These are phyloP conservation scores for Cyberlindnera xylosilytica DNA, from an alignment of 805 yeast genomes.

Conservation along the genomic window DNA sequence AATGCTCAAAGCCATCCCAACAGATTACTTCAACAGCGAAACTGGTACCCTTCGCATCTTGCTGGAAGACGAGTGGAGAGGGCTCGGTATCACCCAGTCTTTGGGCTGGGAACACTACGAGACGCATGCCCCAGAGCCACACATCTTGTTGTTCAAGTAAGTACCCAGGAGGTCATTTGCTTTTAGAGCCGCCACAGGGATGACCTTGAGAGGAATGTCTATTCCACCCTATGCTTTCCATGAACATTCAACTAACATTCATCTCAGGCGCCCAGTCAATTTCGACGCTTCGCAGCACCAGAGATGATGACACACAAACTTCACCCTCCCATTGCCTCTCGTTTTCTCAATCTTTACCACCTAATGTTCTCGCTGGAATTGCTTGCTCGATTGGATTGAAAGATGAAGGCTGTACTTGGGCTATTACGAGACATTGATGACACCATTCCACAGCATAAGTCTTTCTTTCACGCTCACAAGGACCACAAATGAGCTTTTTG, in stretches of 20 bases:
- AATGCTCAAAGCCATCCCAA: slow-evolving; percentile 90
- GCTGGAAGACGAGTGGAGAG: slow-evolving; percentile 97
- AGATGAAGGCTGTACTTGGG: background rate
- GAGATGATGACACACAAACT: too few species aligned
- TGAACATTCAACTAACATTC: too few species aligned
- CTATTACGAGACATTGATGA: background rate
- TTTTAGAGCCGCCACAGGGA: too few species aligned
- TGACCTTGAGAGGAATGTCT: too few species aligned
- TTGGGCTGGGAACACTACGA: slow-evolving; percentile 98
- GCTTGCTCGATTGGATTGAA: too few species aligned
- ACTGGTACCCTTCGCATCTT: slow-evolving; percentile 91
- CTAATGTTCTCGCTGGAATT: too few species aligned
- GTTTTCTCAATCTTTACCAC: too few species aligned
- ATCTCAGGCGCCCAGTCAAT: slow-evolving; percentile 51
- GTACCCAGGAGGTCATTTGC: too few species aligned
- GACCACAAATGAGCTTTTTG: background rate
- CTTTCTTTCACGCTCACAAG: background rate
- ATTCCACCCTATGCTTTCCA: too few species aligned
- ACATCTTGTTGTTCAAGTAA: slow-evolving; percentile 76
- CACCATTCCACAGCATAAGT: background rate
- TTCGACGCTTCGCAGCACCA: slow-evolving; percentile 38
- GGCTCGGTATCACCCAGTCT: slow-evolving; percentile 94
- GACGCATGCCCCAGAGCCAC: slow-evolving; percentile 98
- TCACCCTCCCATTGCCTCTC: background rate
- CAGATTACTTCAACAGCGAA: slow-evolving; percentile 89